These are phyloP conservation scores for Xylariaceae sp. DNA, from an alignment of 2,329 filamentous ascomycete genomes.

Conservation along the genomic window DNA sequence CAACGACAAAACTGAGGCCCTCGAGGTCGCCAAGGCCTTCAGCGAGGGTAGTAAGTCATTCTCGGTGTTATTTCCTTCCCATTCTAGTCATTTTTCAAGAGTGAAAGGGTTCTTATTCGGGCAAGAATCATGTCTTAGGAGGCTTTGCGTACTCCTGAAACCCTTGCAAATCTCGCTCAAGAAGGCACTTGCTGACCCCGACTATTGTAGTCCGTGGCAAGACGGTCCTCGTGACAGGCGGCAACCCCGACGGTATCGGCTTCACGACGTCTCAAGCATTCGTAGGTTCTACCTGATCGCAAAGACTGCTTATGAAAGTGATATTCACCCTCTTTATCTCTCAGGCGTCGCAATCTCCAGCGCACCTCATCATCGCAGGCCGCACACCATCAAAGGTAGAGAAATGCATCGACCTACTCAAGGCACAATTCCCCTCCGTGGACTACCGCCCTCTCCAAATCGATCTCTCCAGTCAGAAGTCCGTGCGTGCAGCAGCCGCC, in stretches of 20 bases:
- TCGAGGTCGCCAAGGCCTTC: conserved; percentile 49
- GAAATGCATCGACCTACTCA: conserved; percentile 39
- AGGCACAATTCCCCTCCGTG: conserved; percentile 38
- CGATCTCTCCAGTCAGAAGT: conserved; percentile 47
- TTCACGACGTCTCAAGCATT: conserved; percentile 45
- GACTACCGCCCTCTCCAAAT: conserved; percentile 44
- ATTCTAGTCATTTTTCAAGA: too few species aligned
- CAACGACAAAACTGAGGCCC: conserved; percentile 44
- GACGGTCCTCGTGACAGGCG: conserved; percentile 46
- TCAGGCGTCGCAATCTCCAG: conserved; percentile 42
- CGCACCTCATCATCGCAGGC: conserved; percentile 45
- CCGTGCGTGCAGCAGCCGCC: conserved; percentile 47
- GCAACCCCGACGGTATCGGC: conserved; percentile 45
- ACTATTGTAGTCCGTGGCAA: too few species aligned
- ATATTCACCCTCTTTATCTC: background rate
- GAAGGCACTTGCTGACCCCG: too few species aligned
- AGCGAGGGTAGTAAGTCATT: conserved; percentile 39
- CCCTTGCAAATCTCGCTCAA: too few species aligned
- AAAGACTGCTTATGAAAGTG: background rate
- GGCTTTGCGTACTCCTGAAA: too few species aligned
- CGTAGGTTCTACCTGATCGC: conserved; percentile 34
- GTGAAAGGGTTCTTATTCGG: too few species aligned
- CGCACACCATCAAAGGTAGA: conserved; percentile 44
- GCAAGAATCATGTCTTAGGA: too few species aligned
- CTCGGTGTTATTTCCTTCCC: too few species aligned